These are phyloP conservation scores for Phalaenopsis equestris DNA, from an alignment of 106 monocot genomes.

Conservation along the genomic window DNA sequence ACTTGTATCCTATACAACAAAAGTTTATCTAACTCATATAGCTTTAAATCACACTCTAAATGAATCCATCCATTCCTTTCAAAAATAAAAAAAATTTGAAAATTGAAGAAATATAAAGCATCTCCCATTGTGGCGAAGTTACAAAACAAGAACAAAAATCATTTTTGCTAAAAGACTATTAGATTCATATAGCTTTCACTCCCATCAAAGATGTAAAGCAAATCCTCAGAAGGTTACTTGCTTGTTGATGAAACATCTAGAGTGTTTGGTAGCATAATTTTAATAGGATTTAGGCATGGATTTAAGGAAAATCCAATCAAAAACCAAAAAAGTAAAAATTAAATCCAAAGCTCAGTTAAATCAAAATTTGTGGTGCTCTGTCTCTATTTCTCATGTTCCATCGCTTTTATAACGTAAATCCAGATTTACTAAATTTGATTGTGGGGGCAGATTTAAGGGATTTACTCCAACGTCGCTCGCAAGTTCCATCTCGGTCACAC, in stretches of 20 bases:
- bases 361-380: too few relatives aligned
- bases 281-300: too few relatives aligned
- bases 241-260: neutral
- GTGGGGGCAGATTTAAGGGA: too few relatives aligned
- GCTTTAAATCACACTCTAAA: neutral
- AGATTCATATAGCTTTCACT: neutral
- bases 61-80: slow-evolving; percentile 4
- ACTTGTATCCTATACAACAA: neutral
- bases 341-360: too few relatives aligned
- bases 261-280: too few relatives aligned
- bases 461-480: too few relatives aligned
- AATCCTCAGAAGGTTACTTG: neutral
- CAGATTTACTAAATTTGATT: too few relatives aligned
- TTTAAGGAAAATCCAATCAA: too few relatives aligned
- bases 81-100: neutral
- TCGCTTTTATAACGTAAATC: too few relatives aligned
- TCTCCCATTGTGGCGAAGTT: neutral
- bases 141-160: neutral
- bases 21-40: neutral
- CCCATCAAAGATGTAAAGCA: neutral
- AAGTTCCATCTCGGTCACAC: too few relatives aligned
- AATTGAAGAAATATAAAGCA: neutral
- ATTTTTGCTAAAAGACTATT: neutral
- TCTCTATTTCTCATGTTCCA: too few relatives aligned
- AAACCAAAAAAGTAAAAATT: too few relatives aligned